Evolutionary conservation across 2,329 filamentous ascomycete genomes (phyloP).

Genomic region (Aspergillus terreus): DNA sequence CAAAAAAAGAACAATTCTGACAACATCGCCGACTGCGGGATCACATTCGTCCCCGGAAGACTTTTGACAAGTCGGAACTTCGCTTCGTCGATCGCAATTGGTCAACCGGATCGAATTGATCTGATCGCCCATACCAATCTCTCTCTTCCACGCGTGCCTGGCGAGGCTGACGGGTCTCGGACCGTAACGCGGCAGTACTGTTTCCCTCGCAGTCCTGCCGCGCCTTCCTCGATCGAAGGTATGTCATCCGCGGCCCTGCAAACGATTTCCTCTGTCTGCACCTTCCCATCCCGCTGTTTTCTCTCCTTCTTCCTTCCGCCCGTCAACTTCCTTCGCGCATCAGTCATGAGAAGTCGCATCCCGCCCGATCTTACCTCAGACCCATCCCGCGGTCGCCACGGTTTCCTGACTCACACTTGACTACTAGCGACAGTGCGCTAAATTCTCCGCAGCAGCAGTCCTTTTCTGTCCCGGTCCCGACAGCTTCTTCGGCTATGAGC

Average conservation of each 20-base stretch:
- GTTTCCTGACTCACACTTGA: constrained; percentile 13
- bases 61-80: constrained; percentile 19
- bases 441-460: constrained; percentile 23
- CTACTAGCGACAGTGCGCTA: constrained; percentile 17
- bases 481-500: constrained; percentile 41
- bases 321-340: constrained; percentile 44
- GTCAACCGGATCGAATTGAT: constrained; percentile 11
- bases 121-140: constrained; percentile 9
- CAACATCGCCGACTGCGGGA: constrained; percentile 5
- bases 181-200: constrained; percentile 18
- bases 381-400: constrained; percentile 37
- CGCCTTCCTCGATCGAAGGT: constrained; percentile 36
- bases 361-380: constrained; percentile 38
- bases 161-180: constrained; percentile 20
- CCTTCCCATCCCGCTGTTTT: constrained; percentile 37
- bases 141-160: constrained; percentile 14
- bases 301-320: constrained; percentile 35
- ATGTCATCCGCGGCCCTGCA: constrained; percentile 62
- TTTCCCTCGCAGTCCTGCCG: constrained; percentile 16
- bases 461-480: constrained; percentile 28
- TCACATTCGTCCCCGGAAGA: constrained; percentile 20
- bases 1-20: constrained; percentile 11
- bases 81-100: constrained; percentile 23
- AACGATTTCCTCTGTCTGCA: constrained; percentile 53
- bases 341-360: constrained; percentile 51